Evolutionary conservation across 1,284 basidiomycete species (phyloP), one percentile per base, ranked within the genome.

Genomic region (Xerocomus amazonicus): DNA sequence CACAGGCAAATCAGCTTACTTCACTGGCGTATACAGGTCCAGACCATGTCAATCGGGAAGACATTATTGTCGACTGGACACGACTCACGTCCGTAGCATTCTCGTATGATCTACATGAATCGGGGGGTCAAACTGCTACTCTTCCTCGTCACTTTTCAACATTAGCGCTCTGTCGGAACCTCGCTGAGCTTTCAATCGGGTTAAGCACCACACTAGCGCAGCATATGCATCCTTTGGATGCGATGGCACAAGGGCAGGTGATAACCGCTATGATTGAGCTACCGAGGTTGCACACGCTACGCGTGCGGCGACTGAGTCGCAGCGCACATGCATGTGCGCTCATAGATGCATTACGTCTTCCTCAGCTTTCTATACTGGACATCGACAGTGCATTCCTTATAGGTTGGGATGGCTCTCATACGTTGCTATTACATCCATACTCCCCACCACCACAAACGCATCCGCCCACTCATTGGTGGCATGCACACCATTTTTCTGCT

Each of bases 11-110:
- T 12, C 57, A 10, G 26, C 63, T 62, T 35, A 59, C 46, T 6
- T 56, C 61, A 10, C 40, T 62, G n/a, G 58, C 59, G 4, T 62
- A 60, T 40, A 60, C 63, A 12, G 63, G 63, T 3, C 60, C 63
- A 17, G 57, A 58, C n/a, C 57, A 53, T 26, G 53, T 52, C 33
- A 46, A 38, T 32, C 50, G 54, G 27, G 63, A 66, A 49, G 52
- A 62, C 7, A 52, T 66, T 19, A 34, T 58, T 14, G 51, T 66
- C 9, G 42, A 60, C 43, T 62, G 61, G 61, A 6, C 41, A 28
- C 59, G 45, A 5, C 63, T 62, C 27, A 65, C 63, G 1, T 60
- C 58, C 4, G 4, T 65, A 6, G 53, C 57, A 4, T 50, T 62
- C 17, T 60, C 62, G 13, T 66, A 66, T 23, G 51, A 62, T 26